phyloP scores from a whole-genome alignment of 169 alveolate genomes.

The Cryptosporidium bovis region DNA sequence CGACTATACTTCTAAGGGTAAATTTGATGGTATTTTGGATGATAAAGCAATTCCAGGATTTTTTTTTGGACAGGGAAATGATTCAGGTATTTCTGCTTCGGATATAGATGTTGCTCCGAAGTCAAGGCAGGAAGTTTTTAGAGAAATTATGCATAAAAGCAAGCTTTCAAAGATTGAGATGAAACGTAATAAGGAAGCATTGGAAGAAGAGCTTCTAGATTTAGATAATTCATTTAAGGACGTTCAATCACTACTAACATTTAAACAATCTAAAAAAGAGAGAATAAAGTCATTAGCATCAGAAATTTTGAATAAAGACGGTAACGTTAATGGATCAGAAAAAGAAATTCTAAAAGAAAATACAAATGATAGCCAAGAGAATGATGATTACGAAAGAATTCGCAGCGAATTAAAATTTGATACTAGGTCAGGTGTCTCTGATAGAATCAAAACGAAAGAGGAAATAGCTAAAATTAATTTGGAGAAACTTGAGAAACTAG shows the following conservation, averaged over 20 bases:
- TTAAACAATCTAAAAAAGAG: constrained; percentile 38
- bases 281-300: constrained; percentile 18
- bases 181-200: constrained; percentile 45
- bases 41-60: constrained; percentile 44
- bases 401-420: constrained; percentile 49
- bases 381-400: constrained; percentile 51
- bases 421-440: constrained; percentile 60
- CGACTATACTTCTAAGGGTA: no score
- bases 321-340: neutral
- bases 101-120: neutral
- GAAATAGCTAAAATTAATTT: constrained; percentile 59
- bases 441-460: constrained; percentile 58
- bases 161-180: constrained; percentile 59
- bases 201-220: constrained; percentile 26
- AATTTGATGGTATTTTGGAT: neutral
- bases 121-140: constrained; percentile 56
- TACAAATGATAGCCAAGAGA: neutral
- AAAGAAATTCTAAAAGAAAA: neutral
- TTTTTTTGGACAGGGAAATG: constrained; percentile 57
- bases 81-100: neutral
- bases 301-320: neutral
- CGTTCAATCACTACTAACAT: constrained; percentile 49
- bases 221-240: constrained; percentile 23
- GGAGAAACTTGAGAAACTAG: constrained; percentile 45
- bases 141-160: constrained; percentile 62